A percentile compares a stretch with the other conserved stretches of the same genome.
Conservation (phyloP, 805 yeast genomes). For the Ogataea pignaliae region DNA sequence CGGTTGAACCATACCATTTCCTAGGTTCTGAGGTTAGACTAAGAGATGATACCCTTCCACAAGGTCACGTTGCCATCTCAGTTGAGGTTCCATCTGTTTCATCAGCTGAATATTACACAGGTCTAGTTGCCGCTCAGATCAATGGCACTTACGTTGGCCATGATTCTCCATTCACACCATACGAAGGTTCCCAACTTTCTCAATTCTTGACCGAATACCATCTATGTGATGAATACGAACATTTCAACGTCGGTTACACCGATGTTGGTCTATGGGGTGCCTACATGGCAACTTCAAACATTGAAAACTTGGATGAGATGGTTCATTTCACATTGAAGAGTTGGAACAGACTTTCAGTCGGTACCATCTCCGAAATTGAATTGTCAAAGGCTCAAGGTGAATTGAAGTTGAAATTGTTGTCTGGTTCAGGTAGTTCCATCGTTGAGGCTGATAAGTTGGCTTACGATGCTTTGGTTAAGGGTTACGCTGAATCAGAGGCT, state of each 20-base stretch:
- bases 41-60: slow-evolving; percentile 83
- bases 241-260: slow-evolving; percentile 68
- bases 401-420: slow-evolving; percentile 59
- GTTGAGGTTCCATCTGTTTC: slow-evolving; percentile 63
- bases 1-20: slow-evolving; percentile 53
- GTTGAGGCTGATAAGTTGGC: slow-evolving; percentile 53
- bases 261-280: slow-evolving; percentile 86
- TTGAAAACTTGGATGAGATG: slow-evolving; percentile 63
- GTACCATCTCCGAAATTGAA: slow-evolving; percentile 70
- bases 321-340: slow-evolving; percentile 78
- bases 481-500: slow-evolving; percentile 56
- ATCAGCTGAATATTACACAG: slow-evolving; percentile 64
- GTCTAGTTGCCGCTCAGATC: slow-evolving; percentile 67
- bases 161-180: slow-evolving; percentile 51
- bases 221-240: slow-evolving; percentile 65
- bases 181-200: slow-evolving; percentile 67
- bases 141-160: slow-evolving; percentile 51
- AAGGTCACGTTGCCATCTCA: slow-evolving; percentile 74
- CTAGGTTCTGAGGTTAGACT: slow-evolving; percentile 83
- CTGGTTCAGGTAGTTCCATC: slow-evolving; percentile 40
- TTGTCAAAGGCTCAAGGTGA: slow-evolving; percentile 72
- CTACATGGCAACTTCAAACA: slow-evolving; percentile 58
- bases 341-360: slow-evolving; percentile 79
- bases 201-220: slow-evolving; percentile 67
- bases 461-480: slow-evolving; percentile 51